A percentile compares a stretch with the other conserved stretches of the same genome.
Evolutionary conservation across 2,329 filamentous ascomycete species (phyloP).

Genomic region (Amauroascus niger): DNA sequence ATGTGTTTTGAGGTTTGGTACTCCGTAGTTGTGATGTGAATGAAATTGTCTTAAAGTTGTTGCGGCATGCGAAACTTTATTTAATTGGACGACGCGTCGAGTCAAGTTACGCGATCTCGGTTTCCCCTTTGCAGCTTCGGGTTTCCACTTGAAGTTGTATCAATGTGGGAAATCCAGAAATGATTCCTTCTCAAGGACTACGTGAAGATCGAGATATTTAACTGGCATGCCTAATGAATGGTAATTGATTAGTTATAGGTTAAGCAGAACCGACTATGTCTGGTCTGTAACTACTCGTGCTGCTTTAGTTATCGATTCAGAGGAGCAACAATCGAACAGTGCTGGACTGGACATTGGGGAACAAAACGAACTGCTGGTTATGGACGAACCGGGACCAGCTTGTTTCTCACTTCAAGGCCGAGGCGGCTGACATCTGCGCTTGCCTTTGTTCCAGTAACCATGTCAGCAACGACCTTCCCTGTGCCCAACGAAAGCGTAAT

Average conservation of each 20-base stretch:
- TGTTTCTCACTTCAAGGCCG: conserved; percentile 23
- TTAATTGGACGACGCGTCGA: background rate
- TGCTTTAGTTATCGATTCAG: background rate
- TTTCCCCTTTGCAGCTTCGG: background rate
- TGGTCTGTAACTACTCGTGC: too few species aligned
- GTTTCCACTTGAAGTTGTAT: too few species aligned
- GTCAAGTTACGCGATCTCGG: background rate
- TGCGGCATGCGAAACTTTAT: background rate
- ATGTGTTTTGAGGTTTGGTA: too few species aligned
- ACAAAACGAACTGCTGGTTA: background rate
- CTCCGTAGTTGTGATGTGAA: background rate
- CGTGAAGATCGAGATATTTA: background rate
- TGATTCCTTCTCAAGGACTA: background rate
- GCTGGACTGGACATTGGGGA: too few species aligned
- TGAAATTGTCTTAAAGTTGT: too few species aligned
- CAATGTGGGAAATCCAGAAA: too few species aligned
- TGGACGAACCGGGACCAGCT: background rate
- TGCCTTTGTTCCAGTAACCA: conserved; percentile 50
- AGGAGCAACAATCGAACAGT: too few species aligned
- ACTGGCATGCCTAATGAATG: too few species aligned
- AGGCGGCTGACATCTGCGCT: conserved; percentile 53
- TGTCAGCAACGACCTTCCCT: conserved; percentile 59
- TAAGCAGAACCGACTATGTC: too few species aligned
- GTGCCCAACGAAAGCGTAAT: conserved; percentile 57
- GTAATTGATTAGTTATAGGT: too few species aligned